Conservation (phyloP, 768 basidiomycete genomes). For the Hemileccinum rubropunctum region DNA sequence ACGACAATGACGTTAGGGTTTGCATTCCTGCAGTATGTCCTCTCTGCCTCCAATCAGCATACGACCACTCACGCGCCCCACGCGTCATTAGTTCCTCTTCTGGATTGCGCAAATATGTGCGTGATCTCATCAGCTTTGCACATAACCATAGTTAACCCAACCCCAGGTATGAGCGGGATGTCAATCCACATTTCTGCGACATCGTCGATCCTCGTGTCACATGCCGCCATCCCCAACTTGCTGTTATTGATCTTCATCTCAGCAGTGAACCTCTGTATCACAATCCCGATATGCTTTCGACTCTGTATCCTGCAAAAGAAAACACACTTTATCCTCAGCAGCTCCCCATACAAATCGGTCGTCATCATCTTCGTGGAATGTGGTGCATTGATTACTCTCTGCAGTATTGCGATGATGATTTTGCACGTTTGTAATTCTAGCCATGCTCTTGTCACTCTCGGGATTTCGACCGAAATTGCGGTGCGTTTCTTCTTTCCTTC, state of each 20-base stretch:
- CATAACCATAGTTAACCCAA: not conserved
- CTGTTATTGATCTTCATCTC: slow-evolving; percentile 14
- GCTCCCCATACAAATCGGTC: slow-evolving; percentile 10
- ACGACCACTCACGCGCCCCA: not conserved
- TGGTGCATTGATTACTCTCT: slow-evolving; percentile 8
- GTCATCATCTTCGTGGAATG: slow-evolving; percentile 21
- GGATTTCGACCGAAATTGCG: slow-evolving; percentile 13
- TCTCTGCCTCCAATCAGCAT: not conserved
- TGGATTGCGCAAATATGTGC: slow-evolving; percentile 20
- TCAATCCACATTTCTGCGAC: not conserved
- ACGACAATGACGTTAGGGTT: slow-evolving; percentile 3
- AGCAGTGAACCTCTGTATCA: slow-evolving; percentile 11
- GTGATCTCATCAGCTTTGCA: not conserved
- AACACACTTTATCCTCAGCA: slow-evolving; percentile 1
- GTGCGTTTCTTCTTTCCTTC: slow-evolving; percentile 7
- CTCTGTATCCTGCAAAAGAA: slow-evolving; percentile 11
- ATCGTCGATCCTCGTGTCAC: not conserved
- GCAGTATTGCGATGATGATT: slow-evolving; percentile 7
- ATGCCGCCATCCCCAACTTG: not conserved
- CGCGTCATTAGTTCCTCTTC: slow-evolving; percentile 9
- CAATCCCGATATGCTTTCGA: slow-evolving; percentile 15
- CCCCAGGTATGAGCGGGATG: slow-evolving; percentile 5
- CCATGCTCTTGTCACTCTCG: slow-evolving; percentile 1
- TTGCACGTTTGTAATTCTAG: slow-evolving; percentile 1
- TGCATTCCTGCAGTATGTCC: slow-evolving; percentile 19